Conservation (phyloP, 306 rosid species). For the Lithocarpus polystachyus region DNA sequence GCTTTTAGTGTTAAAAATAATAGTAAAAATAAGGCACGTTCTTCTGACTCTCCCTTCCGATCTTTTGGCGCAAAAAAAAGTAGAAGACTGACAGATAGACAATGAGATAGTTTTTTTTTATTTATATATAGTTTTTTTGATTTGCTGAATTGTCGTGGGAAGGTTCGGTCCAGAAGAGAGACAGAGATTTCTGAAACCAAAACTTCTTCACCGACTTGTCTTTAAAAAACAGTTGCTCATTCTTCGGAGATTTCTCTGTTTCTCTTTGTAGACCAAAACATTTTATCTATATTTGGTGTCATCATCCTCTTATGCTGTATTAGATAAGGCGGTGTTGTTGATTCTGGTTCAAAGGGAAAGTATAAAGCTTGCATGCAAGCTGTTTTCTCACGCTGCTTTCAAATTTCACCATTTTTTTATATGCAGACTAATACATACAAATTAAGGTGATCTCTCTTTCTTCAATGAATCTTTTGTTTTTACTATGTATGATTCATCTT, state of each 20-base stretch:
- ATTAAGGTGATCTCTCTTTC: neutral
- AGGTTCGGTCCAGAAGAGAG: neutral
- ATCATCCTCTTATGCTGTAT: too few species aligned
- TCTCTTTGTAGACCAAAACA: too few species aligned
- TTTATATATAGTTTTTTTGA: neutral
- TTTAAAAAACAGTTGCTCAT: neutral
- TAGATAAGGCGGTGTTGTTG: too few species aligned
- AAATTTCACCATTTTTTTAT: too few species aligned
- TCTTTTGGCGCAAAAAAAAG: neutral
- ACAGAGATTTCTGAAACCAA: neutral
- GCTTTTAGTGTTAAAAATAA: too few species aligned
- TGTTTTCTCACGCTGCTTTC: neutral
- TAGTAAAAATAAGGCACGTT: neutral
- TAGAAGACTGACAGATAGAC: neutral
- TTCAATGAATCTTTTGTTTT: too few species aligned
- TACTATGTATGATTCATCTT: neutral
- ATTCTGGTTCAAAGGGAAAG: too few species aligned
- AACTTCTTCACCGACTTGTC: neutral
- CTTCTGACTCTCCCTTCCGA: neutral
- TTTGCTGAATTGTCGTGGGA: neutral
- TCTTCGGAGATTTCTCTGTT: too few species aligned
- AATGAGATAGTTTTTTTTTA: neutral
- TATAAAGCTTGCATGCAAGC: too few species aligned
- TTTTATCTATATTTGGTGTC: too few species aligned
- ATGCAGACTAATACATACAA: neutral